Percentiles rank a stretch among this genome's conserved stretches.
These are phyloP conservation scores for Candida freyschussii DNA, from an alignment of 1,139 yeast genomes.

Conservation along the genomic window DNA sequence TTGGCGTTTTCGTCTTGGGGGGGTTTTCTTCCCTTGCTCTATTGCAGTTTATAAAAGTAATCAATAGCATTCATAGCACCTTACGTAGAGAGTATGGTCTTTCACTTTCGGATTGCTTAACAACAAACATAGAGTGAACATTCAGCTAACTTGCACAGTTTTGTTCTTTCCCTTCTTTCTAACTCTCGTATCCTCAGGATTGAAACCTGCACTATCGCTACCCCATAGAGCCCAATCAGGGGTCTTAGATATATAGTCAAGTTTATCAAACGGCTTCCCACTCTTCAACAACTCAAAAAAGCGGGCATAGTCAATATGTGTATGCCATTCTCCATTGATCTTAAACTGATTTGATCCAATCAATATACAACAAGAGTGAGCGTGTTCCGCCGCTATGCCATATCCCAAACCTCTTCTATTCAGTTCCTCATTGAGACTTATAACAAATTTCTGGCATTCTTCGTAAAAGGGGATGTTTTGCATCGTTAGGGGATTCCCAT, in stretches of 20 bases:
- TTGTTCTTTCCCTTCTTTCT: conserved; percentile 47
- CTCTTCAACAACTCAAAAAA: conserved; percentile 68
- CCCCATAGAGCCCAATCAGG: conserved; percentile 94
- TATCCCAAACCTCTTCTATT: conserved; percentile 61
- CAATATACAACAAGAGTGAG: conserved; percentile 88
- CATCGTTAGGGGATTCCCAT: conserved; percentile 90
- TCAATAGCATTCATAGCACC: too few relatives aligned
- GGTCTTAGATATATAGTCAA: conserved; percentile 77
- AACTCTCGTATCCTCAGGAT: conserved; percentile 72
- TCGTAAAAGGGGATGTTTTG: conserved; percentile 93
- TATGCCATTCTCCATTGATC: conserved; percentile 73
- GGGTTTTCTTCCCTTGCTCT: too few relatives aligned
- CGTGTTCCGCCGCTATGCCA: conserved; percentile 91
- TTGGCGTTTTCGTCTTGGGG: too few relatives aligned
- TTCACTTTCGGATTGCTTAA: too few relatives aligned
- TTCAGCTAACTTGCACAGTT: neutral
- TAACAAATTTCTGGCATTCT: conserved; percentile 77
- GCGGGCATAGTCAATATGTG: conserved; percentile 79
- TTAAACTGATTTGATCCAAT: conserved; percentile 74
- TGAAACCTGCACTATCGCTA: conserved; percentile 79
- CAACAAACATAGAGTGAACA: too few relatives aligned
- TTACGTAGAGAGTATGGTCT: too few relatives aligned
- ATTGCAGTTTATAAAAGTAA: too few relatives aligned
- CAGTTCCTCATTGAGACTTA: conserved; percentile 54
- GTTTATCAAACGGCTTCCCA: conserved; percentile 63